A percentile compares a stretch with the other conserved stretches of the same genome.
Evolutionary conservation across 768 basidiomycete genomes (phyloP).

Genomic region (Suillus lakei): DNA sequence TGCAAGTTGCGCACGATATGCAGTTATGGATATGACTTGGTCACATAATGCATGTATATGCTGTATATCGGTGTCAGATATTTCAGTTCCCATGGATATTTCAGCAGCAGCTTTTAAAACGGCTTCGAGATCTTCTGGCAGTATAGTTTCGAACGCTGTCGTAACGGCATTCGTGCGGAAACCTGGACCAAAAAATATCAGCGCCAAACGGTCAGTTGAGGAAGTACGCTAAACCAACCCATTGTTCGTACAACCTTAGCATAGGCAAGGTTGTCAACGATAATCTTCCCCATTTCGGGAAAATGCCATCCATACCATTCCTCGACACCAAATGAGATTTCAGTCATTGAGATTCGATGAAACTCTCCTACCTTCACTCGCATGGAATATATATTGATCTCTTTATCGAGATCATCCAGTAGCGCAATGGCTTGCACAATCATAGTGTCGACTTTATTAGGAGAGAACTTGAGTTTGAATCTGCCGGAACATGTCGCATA

Average conservation of each 20-base stretch:
- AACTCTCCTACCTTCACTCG: constrained; percentile 82
- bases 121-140: constrained; percentile 97
- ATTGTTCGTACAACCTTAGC: constrained; percentile 91
- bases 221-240: constrained; percentile 55
- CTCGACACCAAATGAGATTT: constrained; percentile 43
- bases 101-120: constrained; percentile 95
- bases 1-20: constrained; percentile 92
- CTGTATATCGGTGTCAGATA: constrained; percentile 94
- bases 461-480: constrained; percentile 99
- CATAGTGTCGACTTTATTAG: constrained; percentile 99
- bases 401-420: constrained; percentile 98
- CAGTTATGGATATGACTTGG: constrained; percentile 95
- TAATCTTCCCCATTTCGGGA: constrained; percentile 99
- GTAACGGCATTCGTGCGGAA: constrained; percentile 93
- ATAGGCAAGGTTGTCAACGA: constrained; percentile 95
- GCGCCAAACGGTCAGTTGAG: neutral
- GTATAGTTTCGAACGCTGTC: constrained; percentile 86
- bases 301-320: constrained; percentile 99
- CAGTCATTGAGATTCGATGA: neutral
- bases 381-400: constrained; percentile 99
- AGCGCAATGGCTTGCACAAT: constrained; percentile 98
- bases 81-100: constrained; percentile 99
- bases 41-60: constrained; percentile 98
- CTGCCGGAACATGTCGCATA: constrained; percentile 43
- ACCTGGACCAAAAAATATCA: constrained; percentile 46